Evolutionary conservation across 805 yeast genomes (phyloP).

Genomic region (Saccharomycopsis fibuligera): DNA sequence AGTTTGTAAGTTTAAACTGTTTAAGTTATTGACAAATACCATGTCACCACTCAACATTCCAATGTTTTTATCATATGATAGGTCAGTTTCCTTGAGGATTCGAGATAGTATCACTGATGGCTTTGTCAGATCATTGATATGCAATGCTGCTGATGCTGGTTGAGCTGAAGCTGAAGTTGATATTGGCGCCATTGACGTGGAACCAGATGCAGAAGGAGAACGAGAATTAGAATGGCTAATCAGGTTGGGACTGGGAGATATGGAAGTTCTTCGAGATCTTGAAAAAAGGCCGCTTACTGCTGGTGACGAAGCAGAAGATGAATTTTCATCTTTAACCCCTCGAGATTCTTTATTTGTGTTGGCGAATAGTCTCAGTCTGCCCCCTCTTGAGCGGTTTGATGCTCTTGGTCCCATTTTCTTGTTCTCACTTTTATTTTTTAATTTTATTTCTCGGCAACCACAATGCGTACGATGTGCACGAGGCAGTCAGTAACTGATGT

Average conservation of each 20-base stretch:
- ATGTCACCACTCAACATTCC: constrained; percentile 59
- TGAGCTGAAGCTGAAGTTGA: not conserved
- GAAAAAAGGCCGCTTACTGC: not conserved
- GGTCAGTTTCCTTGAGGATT: constrained; percentile 44
- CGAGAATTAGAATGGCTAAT: too few relatives aligned
- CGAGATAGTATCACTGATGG: constrained; percentile 42
- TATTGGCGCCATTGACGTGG: not conserved
- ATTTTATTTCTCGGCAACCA: not conserved
- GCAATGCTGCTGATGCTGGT: not conserved
- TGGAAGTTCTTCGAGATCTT: not conserved
- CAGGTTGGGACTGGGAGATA: too few relatives aligned
- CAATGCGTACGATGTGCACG: not conserved
- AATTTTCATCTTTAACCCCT: not conserved
- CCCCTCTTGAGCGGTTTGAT: constrained; percentile 13
- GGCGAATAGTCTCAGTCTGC: constrained; percentile 12
- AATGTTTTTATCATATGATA: constrained; percentile 51
- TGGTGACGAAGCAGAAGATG: not conserved
- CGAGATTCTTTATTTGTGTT: not conserved
- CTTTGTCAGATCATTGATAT: not conserved
- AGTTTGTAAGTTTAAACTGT: constrained; percentile 9
- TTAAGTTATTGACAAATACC: constrained; percentile 23
- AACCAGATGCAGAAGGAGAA: too few relatives aligned
- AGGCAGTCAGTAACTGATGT: too few relatives aligned
- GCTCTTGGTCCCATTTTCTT: constrained; percentile 15
- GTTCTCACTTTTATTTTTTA: not conserved